phyloP scores from a whole-genome alignment of 192 early-diverging fungal genomes.

The Umbelopsis isabellina region DNA sequence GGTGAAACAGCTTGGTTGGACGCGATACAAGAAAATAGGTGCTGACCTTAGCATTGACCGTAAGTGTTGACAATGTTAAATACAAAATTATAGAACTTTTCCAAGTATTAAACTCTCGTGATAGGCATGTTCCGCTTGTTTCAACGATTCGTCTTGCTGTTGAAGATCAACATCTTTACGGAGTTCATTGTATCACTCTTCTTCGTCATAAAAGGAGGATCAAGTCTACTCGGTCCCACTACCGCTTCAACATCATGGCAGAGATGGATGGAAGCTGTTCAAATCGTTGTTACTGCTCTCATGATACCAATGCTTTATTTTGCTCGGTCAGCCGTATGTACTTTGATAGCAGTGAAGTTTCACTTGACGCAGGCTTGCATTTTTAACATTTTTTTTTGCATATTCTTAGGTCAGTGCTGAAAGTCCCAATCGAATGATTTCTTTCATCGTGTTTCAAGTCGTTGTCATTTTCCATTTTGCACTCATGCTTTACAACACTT shows the following conservation, averaged over 20 bases:
- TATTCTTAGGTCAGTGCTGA: conserved; percentile 36
- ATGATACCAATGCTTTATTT: conserved; percentile 43
- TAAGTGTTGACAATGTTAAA: conserved; percentile 21
- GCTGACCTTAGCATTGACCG: conserved; percentile 62
- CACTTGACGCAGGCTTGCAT: not conserved
- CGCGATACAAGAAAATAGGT: conserved; percentile 69
- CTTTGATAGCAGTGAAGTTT: not conserved
- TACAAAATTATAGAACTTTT: not conserved
- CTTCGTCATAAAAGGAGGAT: conserved; percentile 24
- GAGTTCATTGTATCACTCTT: conserved; percentile 45
- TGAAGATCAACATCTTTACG: conserved; percentile 47
- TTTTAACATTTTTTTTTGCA: not conserved
- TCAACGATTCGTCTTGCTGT: conserved; percentile 43
- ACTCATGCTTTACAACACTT: conserved; percentile 33
- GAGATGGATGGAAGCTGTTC: conserved; percentile 35
- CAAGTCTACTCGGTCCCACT: not conserved
- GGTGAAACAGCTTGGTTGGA: conserved; percentile 55
- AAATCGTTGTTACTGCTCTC: conserved; percentile 34
- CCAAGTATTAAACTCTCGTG: not conserved
- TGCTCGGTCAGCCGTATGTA: conserved; percentile 38
- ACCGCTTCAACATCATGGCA: not conserved
- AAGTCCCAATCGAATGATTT: conserved; percentile 31
- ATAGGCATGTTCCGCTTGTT: conserved; percentile 43
- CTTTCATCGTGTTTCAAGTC: conserved; percentile 37
- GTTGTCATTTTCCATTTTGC: conserved; percentile 41